These are phyloP conservation scores for Arabidopsis thaliana DNA, from an alignment of 345 rosid genomes.

Conservation along the genomic window TAIR10.1 NC_003070.9:9315001-9315500, in stretches of 20 bases:
- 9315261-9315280: not conserved
- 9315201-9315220: no score
- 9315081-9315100: not conserved
- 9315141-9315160: not conserved
- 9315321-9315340: no score
- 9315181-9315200: no score
- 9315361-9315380: not conserved
- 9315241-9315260: not conserved
- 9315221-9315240: no score
- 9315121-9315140: not conserved
- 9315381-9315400: not conserved
- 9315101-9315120: not conserved
- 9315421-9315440: not conserved
- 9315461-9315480: constrained; percentile 26
- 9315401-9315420: not conserved
- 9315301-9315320: not conserved
- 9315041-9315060: constrained; percentile 28
- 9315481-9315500: constrained; percentile 23
- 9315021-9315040: constrained; percentile 33
- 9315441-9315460: not conserved
- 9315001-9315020: constrained; percentile 2
- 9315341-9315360: not conserved
- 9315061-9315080: constrained; percentile 14
- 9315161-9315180: not conserved
- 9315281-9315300: not conserved